Conservation (phyloP, 2,329 filamentous ascomycete genomes). For the Colletotrichum tamarilloi region DNA sequence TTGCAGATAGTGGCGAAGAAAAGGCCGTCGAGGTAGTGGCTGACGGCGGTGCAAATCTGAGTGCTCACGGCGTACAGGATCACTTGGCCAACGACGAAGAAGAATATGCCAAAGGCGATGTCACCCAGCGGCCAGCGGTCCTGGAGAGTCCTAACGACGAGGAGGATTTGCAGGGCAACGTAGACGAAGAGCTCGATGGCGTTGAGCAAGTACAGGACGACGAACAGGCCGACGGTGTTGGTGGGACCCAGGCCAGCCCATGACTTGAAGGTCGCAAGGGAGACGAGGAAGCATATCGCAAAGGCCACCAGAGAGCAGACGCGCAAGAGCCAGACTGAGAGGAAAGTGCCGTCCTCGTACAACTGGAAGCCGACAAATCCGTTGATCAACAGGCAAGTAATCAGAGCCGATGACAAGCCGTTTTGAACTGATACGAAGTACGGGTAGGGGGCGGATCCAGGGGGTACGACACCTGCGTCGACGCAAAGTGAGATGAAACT, state of each 20-base stretch:
- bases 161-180: conserved; percentile 84
- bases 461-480: conserved; percentile 91
- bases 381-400: conserved; percentile 93
- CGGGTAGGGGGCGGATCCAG: conserved; percentile 81
- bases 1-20: conserved; percentile 97
- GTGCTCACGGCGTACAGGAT: conserved; percentile 91
- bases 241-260: conserved; percentile 88
- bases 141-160: conserved; percentile 90
- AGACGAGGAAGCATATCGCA: conserved; percentile 85
- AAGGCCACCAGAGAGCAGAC: conserved; percentile 84
- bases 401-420: conserved; percentile 85
- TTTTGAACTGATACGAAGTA: conserved; percentile 93
- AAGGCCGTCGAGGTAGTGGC: conserved; percentile 93
- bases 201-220: conserved; percentile 92
- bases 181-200: conserved; percentile 89
- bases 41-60: conserved; percentile 83
- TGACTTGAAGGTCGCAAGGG: conserved; percentile 90
- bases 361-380: conserved; percentile 98
- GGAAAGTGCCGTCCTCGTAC: conserved; percentile 94
- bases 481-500: conserved; percentile 90
- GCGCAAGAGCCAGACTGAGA: conserved; percentile 94
- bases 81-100: conserved; percentile 93
- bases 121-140: conserved; percentile 96
- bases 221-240: conserved; percentile 89
- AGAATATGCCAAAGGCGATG: conserved; percentile 89